phyloP scores from a whole-genome alignment of 768 basidiomycete species.

The Suillus subalutaceus region DNA sequence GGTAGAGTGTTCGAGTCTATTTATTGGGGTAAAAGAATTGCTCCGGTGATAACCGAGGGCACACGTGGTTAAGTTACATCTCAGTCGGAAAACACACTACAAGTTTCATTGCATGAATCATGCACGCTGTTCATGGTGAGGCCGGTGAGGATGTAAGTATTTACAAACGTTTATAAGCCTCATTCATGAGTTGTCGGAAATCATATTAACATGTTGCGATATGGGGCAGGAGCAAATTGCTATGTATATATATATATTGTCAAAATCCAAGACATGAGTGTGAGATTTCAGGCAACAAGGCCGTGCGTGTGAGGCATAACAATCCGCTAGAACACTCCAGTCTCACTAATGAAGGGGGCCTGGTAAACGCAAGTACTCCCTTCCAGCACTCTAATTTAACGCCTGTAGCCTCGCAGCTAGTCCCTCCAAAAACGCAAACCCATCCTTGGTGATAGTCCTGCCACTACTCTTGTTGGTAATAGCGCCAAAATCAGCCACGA shows the following conservation, averaged over 20 bases:
- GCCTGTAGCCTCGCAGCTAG: conserved; percentile 54
- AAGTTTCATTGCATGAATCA: background rate
- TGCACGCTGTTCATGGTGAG: background rate
- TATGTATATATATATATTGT: background rate
- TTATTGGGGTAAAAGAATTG: conserved; percentile 31
- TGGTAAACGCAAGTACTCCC: background rate
- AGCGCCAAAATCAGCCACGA: conserved; percentile 72
- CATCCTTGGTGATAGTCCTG: conserved; percentile 78
- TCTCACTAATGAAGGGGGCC: background rate
- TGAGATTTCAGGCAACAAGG: background rate
- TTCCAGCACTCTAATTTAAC: conserved; percentile 16
- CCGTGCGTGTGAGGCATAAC: background rate
- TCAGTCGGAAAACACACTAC: background rate
- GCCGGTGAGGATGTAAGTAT: background rate
- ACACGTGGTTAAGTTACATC: conserved; percentile 26
- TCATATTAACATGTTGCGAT: background rate
- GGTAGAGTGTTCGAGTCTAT: conserved; percentile 6
- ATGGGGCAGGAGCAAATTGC: background rate
- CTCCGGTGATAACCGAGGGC: conserved; percentile 27
- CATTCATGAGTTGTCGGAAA: background rate
- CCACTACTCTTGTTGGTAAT: conserved; percentile 71
- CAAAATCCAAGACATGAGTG: background rate
- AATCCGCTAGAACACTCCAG: background rate
- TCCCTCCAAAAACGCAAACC: conserved; percentile 68
- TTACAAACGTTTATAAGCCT: background rate